Percentiles rank a stretch among this genome's conserved stretches.
phyloP scores from a whole-genome alignment of 2,329 filamentous ascomycete species.

The Pezicula rhizophila region DNA sequence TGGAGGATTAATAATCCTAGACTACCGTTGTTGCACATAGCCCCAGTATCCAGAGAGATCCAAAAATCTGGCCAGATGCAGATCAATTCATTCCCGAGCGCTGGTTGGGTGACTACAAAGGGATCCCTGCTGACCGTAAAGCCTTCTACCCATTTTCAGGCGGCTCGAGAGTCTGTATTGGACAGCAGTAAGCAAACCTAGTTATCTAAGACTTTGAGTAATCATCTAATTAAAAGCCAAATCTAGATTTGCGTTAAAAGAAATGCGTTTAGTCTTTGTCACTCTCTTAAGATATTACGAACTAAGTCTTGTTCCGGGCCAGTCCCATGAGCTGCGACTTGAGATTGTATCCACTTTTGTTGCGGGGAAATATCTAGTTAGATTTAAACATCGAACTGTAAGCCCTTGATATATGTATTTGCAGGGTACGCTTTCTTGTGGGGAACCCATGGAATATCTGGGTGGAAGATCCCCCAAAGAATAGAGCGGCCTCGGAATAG shows the following conservation, averaged over 20 bases:
- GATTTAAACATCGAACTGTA: not conserved
- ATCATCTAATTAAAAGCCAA: not conserved
- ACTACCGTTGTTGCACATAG: not conserved
- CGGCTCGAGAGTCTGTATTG: not conserved
- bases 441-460: too few relatives aligned
- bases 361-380: not conserved
- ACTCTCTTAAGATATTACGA: not conserved
- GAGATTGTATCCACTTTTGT: not conserved
- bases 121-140: not conserved
- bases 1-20: not conserved
- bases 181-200: not conserved
- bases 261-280: not conserved
- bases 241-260: not conserved
- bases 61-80: not conserved
- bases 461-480: too few relatives aligned
- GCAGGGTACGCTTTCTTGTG: too few relatives aligned
- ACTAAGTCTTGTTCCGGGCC: not conserved
- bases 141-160: not conserved
- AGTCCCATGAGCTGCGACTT: not conserved
- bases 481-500: too few relatives aligned
- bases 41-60: not conserved
- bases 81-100: not conserved
- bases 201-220: not conserved
- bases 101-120: not conserved
- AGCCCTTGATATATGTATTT: not conserved